Conservation (phyloP, 2,329 filamentous ascomycete genomes). For the Grosmannia serpens region DNA sequence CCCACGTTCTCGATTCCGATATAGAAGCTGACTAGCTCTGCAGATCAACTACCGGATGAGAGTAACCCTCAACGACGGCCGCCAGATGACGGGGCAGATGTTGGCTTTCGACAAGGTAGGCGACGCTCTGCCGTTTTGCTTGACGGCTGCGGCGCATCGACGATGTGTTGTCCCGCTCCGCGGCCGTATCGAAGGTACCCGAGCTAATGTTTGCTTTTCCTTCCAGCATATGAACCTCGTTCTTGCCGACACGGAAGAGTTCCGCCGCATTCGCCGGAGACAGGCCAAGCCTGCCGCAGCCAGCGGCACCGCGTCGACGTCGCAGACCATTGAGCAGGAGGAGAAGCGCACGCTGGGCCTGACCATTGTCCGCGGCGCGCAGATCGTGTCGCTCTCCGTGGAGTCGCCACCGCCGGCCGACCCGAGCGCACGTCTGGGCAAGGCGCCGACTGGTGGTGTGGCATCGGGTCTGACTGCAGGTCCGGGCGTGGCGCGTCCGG, state of each 20-base stretch:
- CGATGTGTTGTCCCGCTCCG: neutral
- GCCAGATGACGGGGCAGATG: conserved; percentile 97
- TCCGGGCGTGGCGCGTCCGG: conserved; percentile 81
- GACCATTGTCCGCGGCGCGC: conserved; percentile 85
- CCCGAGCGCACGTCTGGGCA: conserved; percentile 78
- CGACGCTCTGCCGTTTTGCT: neutral
- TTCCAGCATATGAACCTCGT: conserved; percentile 94
- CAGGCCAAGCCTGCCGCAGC: conserved; percentile 59
- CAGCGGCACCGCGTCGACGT: conserved; percentile 19
- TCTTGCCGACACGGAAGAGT: conserved; percentile 96
- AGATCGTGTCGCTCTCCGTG: conserved; percentile 89
- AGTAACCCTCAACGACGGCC: conserved; percentile 85
- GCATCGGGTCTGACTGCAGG: conserved; percentile 66
- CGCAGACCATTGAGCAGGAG: conserved; percentile 72
- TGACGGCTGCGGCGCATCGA: neutral
- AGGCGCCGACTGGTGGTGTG: conserved; percentile 56
- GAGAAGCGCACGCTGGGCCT: conserved; percentile 96
- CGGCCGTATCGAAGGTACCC: neutral
- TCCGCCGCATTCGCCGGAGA: conserved; percentile 81
- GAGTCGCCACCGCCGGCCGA: conserved; percentile 94
- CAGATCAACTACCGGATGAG: conserved; percentile 99
- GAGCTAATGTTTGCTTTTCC: neutral
- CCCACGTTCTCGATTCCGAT: neutral
- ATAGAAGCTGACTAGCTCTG: conserved; percentile 7
- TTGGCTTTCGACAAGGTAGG: conserved; percentile 81